Evolutionary conservation across 2,329 filamentous ascomycete species (phyloP).

Genomic region (Onygenales sp.): DNA sequence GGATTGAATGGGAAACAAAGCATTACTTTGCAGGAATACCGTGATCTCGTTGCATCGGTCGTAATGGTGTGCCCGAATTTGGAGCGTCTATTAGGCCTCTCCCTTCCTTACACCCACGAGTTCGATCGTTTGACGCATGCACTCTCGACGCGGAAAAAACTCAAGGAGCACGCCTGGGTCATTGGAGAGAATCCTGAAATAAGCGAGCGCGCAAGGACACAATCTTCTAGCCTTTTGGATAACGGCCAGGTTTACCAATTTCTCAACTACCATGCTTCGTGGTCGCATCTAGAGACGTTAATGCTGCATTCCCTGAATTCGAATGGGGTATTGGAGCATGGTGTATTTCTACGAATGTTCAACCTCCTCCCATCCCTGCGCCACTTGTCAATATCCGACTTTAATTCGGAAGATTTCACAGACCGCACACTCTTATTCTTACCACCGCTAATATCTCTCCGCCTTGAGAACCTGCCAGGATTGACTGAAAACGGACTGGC

Average conservation of each 20-base stretch:
- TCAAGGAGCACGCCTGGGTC: constrained; percentile 50
- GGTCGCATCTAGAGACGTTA: constrained; percentile 44
- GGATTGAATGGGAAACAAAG: constrained; percentile 30
- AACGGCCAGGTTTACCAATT: constrained; percentile 42
- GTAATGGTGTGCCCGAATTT: constrained; percentile 51
- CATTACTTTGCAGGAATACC: constrained; percentile 37
- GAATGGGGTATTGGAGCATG: constrained; percentile 41
- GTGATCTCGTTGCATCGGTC: constrained; percentile 45
- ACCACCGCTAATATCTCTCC: constrained; percentile 42
- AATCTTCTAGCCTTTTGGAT: constrained; percentile 32
- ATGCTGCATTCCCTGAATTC: constrained; percentile 40
- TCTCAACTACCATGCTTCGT: constrained; percentile 43
- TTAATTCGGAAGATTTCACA: constrained; percentile 45
- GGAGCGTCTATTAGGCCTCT: constrained; percentile 45
- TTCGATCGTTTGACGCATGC: constrained; percentile 48
- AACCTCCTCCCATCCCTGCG: constrained; percentile 43
- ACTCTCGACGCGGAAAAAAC: constrained; percentile 42
- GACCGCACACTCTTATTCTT: constrained; percentile 46
- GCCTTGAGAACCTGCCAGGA: constrained; percentile 46
- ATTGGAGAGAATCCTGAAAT: constrained; percentile 37
- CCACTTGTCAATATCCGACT: constrained; percentile 46
- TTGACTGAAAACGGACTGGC: constrained; percentile 47
- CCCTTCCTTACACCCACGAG: constrained; percentile 42
- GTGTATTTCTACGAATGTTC: constrained; percentile 45
- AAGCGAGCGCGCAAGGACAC: constrained; percentile 24